These are phyloP conservation scores for Chlorella sp. DNA, from an alignment of 139 green algal species.

Conservation along the genomic window DNA sequence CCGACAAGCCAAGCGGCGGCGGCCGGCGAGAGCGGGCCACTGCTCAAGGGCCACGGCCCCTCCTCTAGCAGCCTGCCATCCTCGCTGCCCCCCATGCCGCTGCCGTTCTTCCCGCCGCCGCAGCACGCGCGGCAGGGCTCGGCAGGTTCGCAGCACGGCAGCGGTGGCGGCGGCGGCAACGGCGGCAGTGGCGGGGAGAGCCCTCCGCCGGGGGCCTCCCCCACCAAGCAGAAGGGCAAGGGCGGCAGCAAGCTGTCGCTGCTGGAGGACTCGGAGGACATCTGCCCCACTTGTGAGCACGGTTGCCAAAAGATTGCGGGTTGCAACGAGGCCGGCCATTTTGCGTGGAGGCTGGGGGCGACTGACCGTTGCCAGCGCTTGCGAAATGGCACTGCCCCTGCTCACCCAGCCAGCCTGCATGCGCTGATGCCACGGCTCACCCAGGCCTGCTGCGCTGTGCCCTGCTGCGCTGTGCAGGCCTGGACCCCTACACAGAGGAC, in stretches of 20 bases:
- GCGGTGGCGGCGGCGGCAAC: slow-evolving; percentile 6
- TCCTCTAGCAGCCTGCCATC: slow-evolving; percentile 7
- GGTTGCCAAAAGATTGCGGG: no score
- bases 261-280: slow-evolving; percentile 43
- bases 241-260: slow-evolving; percentile 15
- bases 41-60: slow-evolving; percentile 4
- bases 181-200: not conserved
- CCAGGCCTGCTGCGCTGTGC: no score
- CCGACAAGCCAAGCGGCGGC: not conserved
- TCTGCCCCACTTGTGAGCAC: slow-evolving; percentile 49
- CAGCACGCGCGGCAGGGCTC: not conserved
- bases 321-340: no score
- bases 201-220: no score
- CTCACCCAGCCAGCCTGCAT: no score
- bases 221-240: not conserved
- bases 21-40: not conserved
- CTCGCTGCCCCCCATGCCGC: slow-evolving; percentile 24
- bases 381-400: no score
- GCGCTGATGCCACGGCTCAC: no score
- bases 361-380: no score
- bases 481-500: slow-evolving; percentile 65
- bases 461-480: no score
- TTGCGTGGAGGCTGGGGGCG: no score
- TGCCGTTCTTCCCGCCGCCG: not conserved
- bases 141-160: not conserved